These are phyloP conservation scores for Phytophthora nicotianae DNA, from an alignment of 352 stramenopile species.

Conservation along the genomic window DNA sequence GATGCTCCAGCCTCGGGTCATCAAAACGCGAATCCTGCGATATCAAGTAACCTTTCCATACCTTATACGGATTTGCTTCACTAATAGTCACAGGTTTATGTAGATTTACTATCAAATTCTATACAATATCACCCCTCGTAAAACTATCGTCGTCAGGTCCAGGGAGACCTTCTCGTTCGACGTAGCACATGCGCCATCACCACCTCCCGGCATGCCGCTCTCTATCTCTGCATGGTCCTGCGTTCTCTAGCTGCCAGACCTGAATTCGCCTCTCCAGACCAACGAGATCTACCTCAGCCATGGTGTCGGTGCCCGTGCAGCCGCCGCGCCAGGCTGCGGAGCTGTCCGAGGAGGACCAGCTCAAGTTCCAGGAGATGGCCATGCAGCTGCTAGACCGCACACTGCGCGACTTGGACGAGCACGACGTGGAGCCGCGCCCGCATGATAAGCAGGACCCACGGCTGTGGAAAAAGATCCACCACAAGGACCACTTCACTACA, in stretches of 20 bases:
- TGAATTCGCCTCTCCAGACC: conserved; percentile 23
- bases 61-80: neutral
- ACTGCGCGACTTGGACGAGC: conserved; percentile 42
- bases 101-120: neutral
- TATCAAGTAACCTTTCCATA: neutral
- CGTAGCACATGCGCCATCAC: conserved; percentile 19
- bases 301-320: conserved; percentile 25
- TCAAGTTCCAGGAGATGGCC: conserved; percentile 46
- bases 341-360: conserved; percentile 34
- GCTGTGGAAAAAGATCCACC: conserved; percentile 41
- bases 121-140: conserved; percentile 1
- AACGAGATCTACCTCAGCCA: conserved; percentile 1
- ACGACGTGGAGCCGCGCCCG: conserved; percentile 25
- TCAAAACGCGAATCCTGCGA: neutral
- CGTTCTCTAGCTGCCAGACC: conserved; percentile 16
- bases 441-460: conserved; percentile 40
- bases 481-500: conserved; percentile 37
- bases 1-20: conserved; percentile 17
- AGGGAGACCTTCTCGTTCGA: conserved; percentile 4
- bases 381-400: conserved; percentile 45
- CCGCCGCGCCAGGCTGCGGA: conserved; percentile 22
- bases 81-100: neutral
- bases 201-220: neutral
- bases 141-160: conserved; percentile 1
- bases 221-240: neutral